Evolutionary conservation across 2,329 filamentous ascomycete genomes (phyloP).

Genomic region (Ophioceras dolichostomum): DNA sequence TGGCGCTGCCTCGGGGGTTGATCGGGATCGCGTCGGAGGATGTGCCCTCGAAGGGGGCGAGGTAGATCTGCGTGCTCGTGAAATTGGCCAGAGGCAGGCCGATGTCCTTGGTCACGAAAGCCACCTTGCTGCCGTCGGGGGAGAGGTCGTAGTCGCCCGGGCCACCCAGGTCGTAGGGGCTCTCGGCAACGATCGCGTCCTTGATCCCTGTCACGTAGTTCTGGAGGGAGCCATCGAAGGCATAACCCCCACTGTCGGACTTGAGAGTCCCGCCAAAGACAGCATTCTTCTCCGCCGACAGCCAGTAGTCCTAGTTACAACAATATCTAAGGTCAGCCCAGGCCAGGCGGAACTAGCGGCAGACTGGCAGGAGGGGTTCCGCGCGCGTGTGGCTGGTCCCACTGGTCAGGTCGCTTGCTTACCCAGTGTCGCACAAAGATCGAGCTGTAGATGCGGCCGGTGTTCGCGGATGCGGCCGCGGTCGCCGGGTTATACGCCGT

Average conservation of each 20-base stretch:
- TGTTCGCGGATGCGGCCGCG: slow-evolving; percentile 30
- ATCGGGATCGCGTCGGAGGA: slow-evolving; percentile 18
- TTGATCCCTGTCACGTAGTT: slow-evolving; percentile 22
- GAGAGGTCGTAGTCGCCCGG: slow-evolving; percentile 48
- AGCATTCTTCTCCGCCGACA: slow-evolving; percentile 41
- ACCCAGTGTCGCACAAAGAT: slow-evolving; percentile 47
- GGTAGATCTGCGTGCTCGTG: slow-evolving; percentile 21
- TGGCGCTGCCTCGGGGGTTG: slow-evolving; percentile 16
- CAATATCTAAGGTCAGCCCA: no score
- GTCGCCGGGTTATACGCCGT: slow-evolving; percentile 41
- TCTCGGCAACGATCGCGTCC: slow-evolving; percentile 21
- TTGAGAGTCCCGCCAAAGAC: slow-evolving; percentile 46
- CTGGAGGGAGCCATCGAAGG: slow-evolving; percentile 16
- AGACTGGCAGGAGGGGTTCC: no score
- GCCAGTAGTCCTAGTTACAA: slow-evolving; percentile 37
- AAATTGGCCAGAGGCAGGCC: slow-evolving; percentile 43
- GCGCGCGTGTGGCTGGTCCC: not conserved
- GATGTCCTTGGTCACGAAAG: slow-evolving; percentile 44
- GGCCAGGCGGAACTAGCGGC: no score
- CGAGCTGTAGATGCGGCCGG: slow-evolving; percentile 41
- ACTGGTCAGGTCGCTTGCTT: no score
- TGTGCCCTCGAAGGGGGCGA: slow-evolving; percentile 17
- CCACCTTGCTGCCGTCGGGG: slow-evolving; percentile 27
- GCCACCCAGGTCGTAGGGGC: slow-evolving; percentile 39
- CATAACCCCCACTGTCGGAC: slow-evolving; percentile 9